Evolutionary conservation across 139 green algal species (phyloP).

Genomic region (Yamagishiella unicocca): DNA sequence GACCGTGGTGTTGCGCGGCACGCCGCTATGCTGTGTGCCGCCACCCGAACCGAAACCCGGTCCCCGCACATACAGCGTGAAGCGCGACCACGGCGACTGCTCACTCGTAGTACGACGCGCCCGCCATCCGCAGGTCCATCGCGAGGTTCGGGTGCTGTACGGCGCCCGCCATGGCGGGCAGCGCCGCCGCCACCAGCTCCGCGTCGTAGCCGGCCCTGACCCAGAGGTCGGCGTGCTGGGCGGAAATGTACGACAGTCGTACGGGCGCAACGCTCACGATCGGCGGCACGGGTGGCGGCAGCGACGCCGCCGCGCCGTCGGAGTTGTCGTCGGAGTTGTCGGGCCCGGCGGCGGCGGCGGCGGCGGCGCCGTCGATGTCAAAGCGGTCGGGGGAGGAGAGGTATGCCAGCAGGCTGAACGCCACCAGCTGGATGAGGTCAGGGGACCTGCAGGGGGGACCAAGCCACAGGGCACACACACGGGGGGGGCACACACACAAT

Average conservation of each 20-base stretch:
- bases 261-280: conserved; percentile 15
- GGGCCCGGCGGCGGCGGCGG: not conserved
- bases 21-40: too few species aligned
- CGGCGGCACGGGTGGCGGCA: not conserved
- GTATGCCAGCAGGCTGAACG: not conserved
- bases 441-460: too few species aligned
- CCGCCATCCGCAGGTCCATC: conserved; percentile 17
- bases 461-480: too few species aligned
- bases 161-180: not conserved
- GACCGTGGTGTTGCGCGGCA: too few species aligned
- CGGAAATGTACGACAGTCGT: conserved; percentile 6
- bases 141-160: not conserved
- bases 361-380: not conserved
- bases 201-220: not conserved
- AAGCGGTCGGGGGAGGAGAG: conserved; percentile 6
- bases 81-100: not conserved
- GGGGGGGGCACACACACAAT: too few species aligned
- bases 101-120: conserved; percentile 20
- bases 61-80: too few species aligned
- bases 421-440: not conserved
- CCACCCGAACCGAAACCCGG: too few species aligned
- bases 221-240: not conserved
- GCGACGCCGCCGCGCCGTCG: too few species aligned
- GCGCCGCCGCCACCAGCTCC: not conserved
- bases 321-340: not conserved